Percentiles rank a stretch among this genome's conserved stretches.
These are phyloP conservation scores for Eimeria maxima DNA, from an alignment of 169 alveolate species.

Conservation along the genomic window DNA sequence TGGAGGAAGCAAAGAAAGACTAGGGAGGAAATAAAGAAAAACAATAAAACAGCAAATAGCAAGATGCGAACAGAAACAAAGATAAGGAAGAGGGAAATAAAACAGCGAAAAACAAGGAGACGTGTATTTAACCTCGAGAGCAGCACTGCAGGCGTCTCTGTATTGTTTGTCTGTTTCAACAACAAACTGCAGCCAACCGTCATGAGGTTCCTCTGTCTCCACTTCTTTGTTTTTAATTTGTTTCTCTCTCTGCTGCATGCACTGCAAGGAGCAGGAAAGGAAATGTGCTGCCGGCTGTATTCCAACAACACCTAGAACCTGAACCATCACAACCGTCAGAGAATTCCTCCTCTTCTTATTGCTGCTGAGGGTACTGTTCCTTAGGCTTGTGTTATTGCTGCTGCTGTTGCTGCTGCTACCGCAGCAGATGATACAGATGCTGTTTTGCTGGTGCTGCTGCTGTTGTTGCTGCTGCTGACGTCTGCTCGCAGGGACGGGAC, in stretches of 20 bases:
- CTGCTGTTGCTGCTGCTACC: slow-evolving; percentile 20
- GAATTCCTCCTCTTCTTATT: not conserved
- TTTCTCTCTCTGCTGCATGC: slow-evolving; percentile 27
- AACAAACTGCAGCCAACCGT: slow-evolving; percentile 9
- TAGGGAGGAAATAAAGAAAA: no score
- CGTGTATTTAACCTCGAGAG: not conserved
- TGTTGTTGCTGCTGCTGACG: not conserved
- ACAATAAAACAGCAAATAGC: no score
- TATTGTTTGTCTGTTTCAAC: slow-evolving; percentile 7
- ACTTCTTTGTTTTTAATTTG: not conserved
- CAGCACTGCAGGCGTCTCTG: not conserved
- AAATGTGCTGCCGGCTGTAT: not conserved
- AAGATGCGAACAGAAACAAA: no score
- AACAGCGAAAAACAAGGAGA: no score
- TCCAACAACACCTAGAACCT: not conserved
- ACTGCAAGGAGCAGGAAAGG: not conserved
- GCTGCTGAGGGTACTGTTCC: not conserved
- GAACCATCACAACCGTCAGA: not conserved
- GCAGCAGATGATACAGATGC: not conserved
- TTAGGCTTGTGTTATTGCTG: not conserved
- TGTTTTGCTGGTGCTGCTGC: not conserved
- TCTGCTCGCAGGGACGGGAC: not conserved
- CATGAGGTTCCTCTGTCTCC: slow-evolving; percentile 21
- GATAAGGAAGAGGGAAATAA: not conserved
- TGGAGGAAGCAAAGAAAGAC: no score